phyloP scores from a whole-genome alignment of 108 stramenopile species.

The Nitzschia sp. region DNA sequence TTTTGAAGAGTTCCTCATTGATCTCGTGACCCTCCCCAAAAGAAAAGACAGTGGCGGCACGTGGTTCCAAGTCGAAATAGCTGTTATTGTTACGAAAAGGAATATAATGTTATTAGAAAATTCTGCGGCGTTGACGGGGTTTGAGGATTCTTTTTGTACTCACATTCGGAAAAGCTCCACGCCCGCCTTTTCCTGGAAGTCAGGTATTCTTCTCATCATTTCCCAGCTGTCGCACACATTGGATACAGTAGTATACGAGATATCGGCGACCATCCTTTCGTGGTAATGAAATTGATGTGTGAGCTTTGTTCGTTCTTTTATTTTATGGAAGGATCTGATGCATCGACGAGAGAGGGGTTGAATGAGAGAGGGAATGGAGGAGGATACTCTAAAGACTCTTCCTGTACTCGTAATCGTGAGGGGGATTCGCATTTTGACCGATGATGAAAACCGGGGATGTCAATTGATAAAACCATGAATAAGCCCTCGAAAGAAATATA shows the following conservation, averaged over 20 bases:
- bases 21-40: constrained; percentile 8
- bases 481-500: too few relatives aligned
- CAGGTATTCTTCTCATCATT: constrained; percentile 15
- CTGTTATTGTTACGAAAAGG: constrained; percentile 3
- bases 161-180: constrained; percentile 28
- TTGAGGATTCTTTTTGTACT: too few relatives aligned
- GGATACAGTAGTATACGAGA: constrained; percentile 34
- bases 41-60: constrained; percentile 27
- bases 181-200: constrained; percentile 30
- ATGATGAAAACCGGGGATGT: neutral
- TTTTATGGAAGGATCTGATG: too few relatives aligned
- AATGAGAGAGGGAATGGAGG: neutral
- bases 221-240: constrained; percentile 40
- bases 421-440: neutral
- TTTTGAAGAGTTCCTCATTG: constrained; percentile 26
- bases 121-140: neutral
- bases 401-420: neutral
- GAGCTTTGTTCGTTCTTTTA: too few relatives aligned
- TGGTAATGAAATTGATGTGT: too few relatives aligned
- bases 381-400: too few relatives aligned
- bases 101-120: neutral
- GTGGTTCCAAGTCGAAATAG: constrained; percentile 32
- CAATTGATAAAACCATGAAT: neutral
- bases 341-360: too few relatives aligned
- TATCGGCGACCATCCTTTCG: constrained; percentile 33